These are phyloP conservation scores for Lasiodiplodia theobromae DNA, from an alignment of 2,329 filamentous ascomycete genomes.

Conservation along the genomic window DNA sequence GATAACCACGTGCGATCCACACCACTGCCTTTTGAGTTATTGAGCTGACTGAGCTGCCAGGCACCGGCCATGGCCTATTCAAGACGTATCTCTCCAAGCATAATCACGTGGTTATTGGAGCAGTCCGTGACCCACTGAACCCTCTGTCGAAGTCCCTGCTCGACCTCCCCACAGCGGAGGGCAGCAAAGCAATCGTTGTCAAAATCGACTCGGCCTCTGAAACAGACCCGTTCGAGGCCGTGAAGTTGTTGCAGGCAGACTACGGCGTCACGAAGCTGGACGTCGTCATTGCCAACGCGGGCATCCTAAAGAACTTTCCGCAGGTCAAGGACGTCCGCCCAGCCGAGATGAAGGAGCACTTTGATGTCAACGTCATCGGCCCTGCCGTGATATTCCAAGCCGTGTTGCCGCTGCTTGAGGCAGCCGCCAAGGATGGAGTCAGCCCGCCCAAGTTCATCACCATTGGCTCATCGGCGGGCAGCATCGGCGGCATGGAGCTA, in stretches of 20 bases:
- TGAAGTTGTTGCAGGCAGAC: not conserved
- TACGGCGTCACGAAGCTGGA: not conserved
- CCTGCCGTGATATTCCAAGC: not conserved
- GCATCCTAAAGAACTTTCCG: not conserved
- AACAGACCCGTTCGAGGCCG: not conserved
- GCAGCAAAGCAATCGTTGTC: not conserved
- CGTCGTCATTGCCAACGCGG: slow-evolving; percentile 7
- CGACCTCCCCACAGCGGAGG: too few relatives aligned
- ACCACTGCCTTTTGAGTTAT: too few relatives aligned
- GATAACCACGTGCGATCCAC: too few relatives aligned
- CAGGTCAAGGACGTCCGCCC: not conserved
- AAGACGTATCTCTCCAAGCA: too few relatives aligned
- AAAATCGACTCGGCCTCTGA: not conserved
- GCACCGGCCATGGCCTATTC: too few relatives aligned
- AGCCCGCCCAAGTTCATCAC: not conserved
- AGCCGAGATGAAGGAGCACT: not conserved
- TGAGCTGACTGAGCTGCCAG: too few relatives aligned
- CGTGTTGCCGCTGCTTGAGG: not conserved
- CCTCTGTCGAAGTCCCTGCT: too few relatives aligned
- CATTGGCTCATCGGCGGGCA: not conserved
- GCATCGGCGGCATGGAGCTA: not conserved
- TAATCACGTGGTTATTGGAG: too few relatives aligned
- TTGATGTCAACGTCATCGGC: not conserved
- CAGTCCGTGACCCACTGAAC: too few relatives aligned
- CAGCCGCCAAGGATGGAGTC: not conserved